phyloP scores from a whole-genome alignment of 2,329 filamentous ascomycete genomes.

The Malbranchea cinnamomea region DNA sequence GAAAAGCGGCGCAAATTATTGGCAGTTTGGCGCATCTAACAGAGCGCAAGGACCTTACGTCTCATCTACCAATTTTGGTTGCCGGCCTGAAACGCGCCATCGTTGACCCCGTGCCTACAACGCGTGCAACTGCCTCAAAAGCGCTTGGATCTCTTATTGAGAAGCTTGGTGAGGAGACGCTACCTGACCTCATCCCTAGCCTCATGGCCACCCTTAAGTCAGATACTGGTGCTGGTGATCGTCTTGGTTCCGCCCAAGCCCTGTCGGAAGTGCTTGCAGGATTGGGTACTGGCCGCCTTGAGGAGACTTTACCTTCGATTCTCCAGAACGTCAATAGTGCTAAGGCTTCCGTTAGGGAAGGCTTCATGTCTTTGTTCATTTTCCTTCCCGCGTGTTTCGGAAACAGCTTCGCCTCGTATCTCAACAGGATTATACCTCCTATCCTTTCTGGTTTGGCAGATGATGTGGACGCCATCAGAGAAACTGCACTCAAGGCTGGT shows the following conservation, averaged over 20 bases:
- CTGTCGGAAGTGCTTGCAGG: slow-evolving; percentile 93
- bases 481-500: slow-evolving; percentile 88
- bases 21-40: slow-evolving; percentile 94
- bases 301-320: slow-evolving; percentile 92
- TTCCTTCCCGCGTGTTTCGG: slow-evolving; percentile 98
- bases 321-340: slow-evolving; percentile 88
- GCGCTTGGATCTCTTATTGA: slow-evolving; percentile 93
- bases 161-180: slow-evolving; percentile 89
- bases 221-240: slow-evolving; percentile 88
- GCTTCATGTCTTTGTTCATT: slow-evolving; percentile 99
- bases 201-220: slow-evolving; percentile 97
- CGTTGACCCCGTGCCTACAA: slow-evolving; percentile 91
- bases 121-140: slow-evolving; percentile 87
- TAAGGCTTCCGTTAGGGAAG: slow-evolving; percentile 82
- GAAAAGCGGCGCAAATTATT: slow-evolving; percentile 94
- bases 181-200: slow-evolving; percentile 92
- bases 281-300: slow-evolving; percentile 76
- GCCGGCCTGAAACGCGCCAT: slow-evolving; percentile 77
- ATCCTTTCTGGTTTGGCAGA: slow-evolving; percentile 90
- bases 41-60: slow-evolving; percentile 82
- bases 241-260: slow-evolving; percentile 89
- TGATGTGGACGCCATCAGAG: slow-evolving; percentile 88
- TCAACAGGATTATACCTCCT: slow-evolving; percentile 86
- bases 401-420: slow-evolving; percentile 94
- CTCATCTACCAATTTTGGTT: slow-evolving; percentile 82